These are phyloP conservation scores for Trypanosoma platydactyli DNA, from an alignment of 208 protist genomes.

Conservation along the genomic window DNA sequence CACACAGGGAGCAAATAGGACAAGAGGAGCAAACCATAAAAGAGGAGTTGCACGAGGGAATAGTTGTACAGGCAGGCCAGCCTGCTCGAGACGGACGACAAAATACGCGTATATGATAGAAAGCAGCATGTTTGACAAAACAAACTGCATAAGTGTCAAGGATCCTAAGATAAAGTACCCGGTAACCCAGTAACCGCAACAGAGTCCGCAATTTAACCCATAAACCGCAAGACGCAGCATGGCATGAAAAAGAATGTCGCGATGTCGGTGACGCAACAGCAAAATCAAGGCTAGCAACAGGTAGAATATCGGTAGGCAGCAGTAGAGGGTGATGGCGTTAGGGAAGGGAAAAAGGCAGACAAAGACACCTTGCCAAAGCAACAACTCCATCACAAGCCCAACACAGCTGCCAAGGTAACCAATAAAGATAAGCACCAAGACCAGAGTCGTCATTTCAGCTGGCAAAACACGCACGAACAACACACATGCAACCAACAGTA, in stretches of 20 bases:
- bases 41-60: slow-evolving; percentile 35
- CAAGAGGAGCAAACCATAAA: slow-evolving; percentile 59
- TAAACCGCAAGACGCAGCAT: slow-evolving; percentile 49
- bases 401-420: slow-evolving; percentile 61
- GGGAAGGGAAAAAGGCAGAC: slow-evolving; percentile 68
- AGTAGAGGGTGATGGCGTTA: slow-evolving; percentile 59
- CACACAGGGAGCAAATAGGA: slow-evolving; percentile 55
- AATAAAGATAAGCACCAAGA: slow-evolving; percentile 45
- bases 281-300: slow-evolving; percentile 30
- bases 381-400: slow-evolving; percentile 57
- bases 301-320: slow-evolving; percentile 58
- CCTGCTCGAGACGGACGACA: slow-evolving; percentile 32
- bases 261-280: slow-evolving; percentile 25
- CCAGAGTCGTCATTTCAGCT: slow-evolving; percentile 23
- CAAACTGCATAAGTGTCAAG: slow-evolving; percentile 47
- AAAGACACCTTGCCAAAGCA: slow-evolving; percentile 58
- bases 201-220: slow-evolving; percentile 62
- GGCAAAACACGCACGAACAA: slow-evolving; percentile 30
- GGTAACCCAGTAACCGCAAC: slow-evolving; percentile 60
- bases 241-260: slow-evolving; percentile 36
- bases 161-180: slow-evolving; percentile 57
- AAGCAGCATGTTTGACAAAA: slow-evolving; percentile 50
- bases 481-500: slow-evolving; percentile 27
- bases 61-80: slow-evolving; percentile 20
- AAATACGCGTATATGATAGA: slow-evolving; percentile 54